Percentiles rank a stretch among this genome's conserved stretches.
These are phyloP conservation scores for Pleurotus tuber-regium DNA, from an alignment of 768 basidiomycete species.

Conservation along the genomic window DNA sequence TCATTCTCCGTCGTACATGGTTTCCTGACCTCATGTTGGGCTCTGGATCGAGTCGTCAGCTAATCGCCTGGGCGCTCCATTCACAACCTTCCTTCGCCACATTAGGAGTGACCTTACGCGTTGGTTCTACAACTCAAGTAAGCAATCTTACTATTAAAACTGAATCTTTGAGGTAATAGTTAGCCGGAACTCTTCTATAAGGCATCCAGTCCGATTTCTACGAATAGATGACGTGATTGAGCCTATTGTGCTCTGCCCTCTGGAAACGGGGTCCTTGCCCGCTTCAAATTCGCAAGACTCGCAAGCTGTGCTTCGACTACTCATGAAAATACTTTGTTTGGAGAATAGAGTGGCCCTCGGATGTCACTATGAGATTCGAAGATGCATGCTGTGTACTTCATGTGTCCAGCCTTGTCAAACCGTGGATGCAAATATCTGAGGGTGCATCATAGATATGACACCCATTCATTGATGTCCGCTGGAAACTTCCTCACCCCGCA, in stretches of 20 bases:
- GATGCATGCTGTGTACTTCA: not conserved
- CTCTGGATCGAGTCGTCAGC: too few species aligned
- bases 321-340: too few species aligned
- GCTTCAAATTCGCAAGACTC: too few species aligned
- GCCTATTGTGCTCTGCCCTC: not conserved
- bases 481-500: not conserved
- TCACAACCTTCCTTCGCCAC: too few species aligned
- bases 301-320: too few species aligned
- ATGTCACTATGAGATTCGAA: not conserved
- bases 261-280: not conserved
- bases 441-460: not conserved
- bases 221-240: not conserved
- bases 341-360: not conserved
- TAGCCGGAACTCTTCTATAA: not conserved
- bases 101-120: too few species aligned
- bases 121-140: too few species aligned
- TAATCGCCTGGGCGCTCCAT: too few species aligned
- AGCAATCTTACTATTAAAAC: too few species aligned
- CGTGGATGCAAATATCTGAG: not conserved
- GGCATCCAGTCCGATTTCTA: not conserved
- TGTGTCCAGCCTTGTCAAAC: not conserved
- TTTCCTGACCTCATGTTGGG: too few species aligned
- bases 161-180: constrained; percentile 7
- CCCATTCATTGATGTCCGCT: not conserved
- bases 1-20: too few species aligned